Conservation (phyloP, 1,139 yeast genomes). For the Suhomyces bribrorum region DNA sequence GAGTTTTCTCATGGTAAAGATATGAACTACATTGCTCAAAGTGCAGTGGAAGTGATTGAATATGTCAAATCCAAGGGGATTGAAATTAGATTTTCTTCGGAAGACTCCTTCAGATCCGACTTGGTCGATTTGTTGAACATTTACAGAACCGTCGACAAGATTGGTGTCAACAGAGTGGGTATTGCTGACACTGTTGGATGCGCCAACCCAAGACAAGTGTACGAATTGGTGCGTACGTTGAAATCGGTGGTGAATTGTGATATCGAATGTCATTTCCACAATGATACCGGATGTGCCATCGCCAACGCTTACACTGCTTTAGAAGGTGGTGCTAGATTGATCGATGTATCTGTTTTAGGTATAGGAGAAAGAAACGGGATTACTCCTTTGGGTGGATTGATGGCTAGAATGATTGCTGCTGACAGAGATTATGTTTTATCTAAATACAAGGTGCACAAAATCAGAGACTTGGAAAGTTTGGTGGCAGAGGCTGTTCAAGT, state of each 20-base stretch:
- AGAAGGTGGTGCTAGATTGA: conserved; percentile 95
- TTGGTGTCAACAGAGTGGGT: conserved; percentile 98
- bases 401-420: conserved; percentile 99
- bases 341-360: conserved; percentile 94
- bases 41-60: conserved; percentile 95
- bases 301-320: conserved; percentile 98
- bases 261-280: conserved; percentile 98
- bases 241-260: conserved; percentile 94
- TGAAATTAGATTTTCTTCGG: conserved; percentile 95
- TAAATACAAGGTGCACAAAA: conserved; percentile 93
- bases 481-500: conserved; percentile 98
- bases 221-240: conserved; percentile 91
- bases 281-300: conserved; percentile 98
- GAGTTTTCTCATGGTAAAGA: conserved; percentile 97
- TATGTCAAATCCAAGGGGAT: conserved; percentile 96
- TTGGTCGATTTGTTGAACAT: conserved; percentile 92
- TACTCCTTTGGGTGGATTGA: conserved; percentile 94
- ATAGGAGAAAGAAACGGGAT: conserved; percentile 99
- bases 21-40: conserved; percentile 96
- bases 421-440: conserved; percentile 94
- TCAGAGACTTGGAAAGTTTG: conserved; percentile 91
- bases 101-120: conserved; percentile 97
- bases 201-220: conserved; percentile 98
- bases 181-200: conserved; percentile 99
- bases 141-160: conserved; percentile 94